Evolutionary conservation across 2,329 filamentous ascomycete species (phyloP).

Genomic region (Corinectria fuckeliana): DNA sequence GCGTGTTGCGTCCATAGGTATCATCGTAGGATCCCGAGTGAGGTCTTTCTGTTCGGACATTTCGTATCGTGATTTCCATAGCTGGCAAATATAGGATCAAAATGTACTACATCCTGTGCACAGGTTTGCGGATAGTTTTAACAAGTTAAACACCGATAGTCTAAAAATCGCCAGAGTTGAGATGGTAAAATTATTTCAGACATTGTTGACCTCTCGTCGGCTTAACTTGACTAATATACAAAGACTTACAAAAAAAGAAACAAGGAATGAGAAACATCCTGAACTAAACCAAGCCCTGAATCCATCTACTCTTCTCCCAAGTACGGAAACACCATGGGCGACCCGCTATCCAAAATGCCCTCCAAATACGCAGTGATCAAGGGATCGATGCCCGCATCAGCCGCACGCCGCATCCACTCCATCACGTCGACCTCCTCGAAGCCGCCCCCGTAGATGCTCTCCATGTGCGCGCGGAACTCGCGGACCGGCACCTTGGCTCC

Average conservation of each 20-base stretch:
- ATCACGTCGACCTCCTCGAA: slow-evolving; percentile 19
- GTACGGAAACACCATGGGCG: slow-evolving; percentile 21
- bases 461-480: slow-evolving; percentile 21
- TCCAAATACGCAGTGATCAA: slow-evolving; percentile 26
- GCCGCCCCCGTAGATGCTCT: slow-evolving; percentile 10
- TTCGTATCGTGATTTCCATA: neutral
- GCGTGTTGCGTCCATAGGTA: no score
- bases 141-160: no score
- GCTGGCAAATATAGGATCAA: no score
- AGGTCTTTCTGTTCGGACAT: neutral
- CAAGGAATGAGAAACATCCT: neutral
- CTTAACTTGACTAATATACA: neutral
- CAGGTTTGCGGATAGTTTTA: no score
- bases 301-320: slow-evolving; percentile 10
- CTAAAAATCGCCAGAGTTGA: no score
- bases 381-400: slow-evolving; percentile 21
- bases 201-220: no score
- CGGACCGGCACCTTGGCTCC: slow-evolving; percentile 18
- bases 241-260: neutral
- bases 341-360: slow-evolving; percentile 17
- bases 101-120: no score
- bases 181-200: no score
- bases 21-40: neutral
- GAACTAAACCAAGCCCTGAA: neutral
- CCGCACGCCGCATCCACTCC: slow-evolving; percentile 18